These are phyloP conservation scores for Skeletonema marinoi DNA, from an alignment of 108 stramenopile genomes.

Conservation along the genomic window DNA sequence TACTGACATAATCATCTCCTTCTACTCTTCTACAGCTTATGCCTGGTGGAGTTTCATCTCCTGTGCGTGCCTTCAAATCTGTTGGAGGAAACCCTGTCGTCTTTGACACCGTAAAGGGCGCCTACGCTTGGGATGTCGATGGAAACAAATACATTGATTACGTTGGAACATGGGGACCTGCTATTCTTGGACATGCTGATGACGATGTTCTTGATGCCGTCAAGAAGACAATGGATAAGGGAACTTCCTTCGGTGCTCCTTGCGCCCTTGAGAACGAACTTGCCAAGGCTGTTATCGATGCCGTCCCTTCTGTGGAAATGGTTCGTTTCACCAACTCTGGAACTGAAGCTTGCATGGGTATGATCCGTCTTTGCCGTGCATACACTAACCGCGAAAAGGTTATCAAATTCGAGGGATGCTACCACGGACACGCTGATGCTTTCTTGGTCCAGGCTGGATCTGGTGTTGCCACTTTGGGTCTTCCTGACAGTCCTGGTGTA, in stretches of 20 bases:
- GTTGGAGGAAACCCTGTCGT: conserved; percentile 98
- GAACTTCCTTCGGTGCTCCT: conserved; percentile 97
- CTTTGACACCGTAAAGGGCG: conserved; percentile 96
- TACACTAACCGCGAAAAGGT: conserved; percentile 94
- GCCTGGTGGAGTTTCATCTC: conserved; percentile 98
- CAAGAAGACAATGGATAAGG: conserved; percentile 93
- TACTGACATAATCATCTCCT: conserved; percentile 3
- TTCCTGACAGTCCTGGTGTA: conserved; percentile 97
- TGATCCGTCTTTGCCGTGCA: conserved; percentile 98
- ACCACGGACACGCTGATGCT: conserved; percentile 98
- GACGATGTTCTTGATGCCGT: conserved; percentile 95
- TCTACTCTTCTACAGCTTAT: conserved; percentile 72
- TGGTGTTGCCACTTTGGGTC: conserved; percentile 96
- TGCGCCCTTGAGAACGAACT: conserved; percentile 95
- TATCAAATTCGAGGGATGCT: conserved; percentile 99
- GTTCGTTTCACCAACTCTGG: conserved; percentile 99
- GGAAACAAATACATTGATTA: conserved; percentile 95
- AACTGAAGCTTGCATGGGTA: conserved; percentile 99
- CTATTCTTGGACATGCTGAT: conserved; percentile 97
- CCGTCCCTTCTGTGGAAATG: conserved; percentile 99
- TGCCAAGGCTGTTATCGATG: conserved; percentile 95
- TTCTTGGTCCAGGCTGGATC: conserved; percentile 99
- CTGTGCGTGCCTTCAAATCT: conserved; percentile 97
- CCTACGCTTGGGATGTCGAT: conserved; percentile 99
- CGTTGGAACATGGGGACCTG: conserved; percentile 98